Conservation (phyloP, 73 alveolate genomes). For the Uronychia binucleata region DNA sequence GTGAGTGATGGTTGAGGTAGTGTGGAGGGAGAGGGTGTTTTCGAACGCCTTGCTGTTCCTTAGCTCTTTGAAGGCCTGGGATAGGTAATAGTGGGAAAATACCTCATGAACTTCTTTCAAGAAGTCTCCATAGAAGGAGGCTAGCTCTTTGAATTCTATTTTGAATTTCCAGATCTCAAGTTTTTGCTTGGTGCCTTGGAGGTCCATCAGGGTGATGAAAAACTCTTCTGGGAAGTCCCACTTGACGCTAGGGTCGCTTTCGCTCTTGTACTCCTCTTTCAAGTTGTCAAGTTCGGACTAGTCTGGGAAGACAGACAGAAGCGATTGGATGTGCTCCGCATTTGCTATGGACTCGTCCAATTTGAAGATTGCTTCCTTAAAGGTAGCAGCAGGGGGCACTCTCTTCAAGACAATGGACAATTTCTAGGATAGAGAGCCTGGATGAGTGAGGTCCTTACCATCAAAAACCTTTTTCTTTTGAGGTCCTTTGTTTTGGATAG, state of each 20-base stretch:
- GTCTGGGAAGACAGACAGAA: slow-evolving; percentile 25
- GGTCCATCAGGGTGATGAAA: slow-evolving; percentile 63
- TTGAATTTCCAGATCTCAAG: slow-evolving; percentile 73
- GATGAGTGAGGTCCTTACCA: slow-evolving; percentile 6
- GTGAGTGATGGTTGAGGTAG: slow-evolving; percentile 46
- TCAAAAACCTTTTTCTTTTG: slow-evolving; percentile 39
- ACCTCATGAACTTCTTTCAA: not conserved
- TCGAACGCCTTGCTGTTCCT: slow-evolving; percentile 37
- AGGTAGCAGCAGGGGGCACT: slow-evolving; percentile 20
- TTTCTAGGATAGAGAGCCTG: slow-evolving; percentile 2
- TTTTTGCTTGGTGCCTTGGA: slow-evolving; percentile 64
- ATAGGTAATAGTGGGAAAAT: not conserved
- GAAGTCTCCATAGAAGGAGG: not conserved
- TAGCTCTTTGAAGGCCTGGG: not conserved
- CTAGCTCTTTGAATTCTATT: slow-evolving; percentile 58
- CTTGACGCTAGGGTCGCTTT: slow-evolving; percentile 58
- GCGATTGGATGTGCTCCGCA: slow-evolving; percentile 25
- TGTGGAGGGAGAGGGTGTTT: slow-evolving; percentile 66
- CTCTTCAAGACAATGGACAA: slow-evolving; percentile 26
- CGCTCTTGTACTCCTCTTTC: slow-evolving; percentile 54
- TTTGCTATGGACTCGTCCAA: slow-evolving; percentile 16
- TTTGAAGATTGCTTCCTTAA: slow-evolving; percentile 1
- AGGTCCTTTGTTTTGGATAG: slow-evolving; percentile 28
- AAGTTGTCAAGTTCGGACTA: slow-evolving; percentile 48
- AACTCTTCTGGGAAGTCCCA: slow-evolving; percentile 88